Evolutionary conservation across 257 asterid species (phyloP), one percentile per base, ranked within the genome.

Genomic region (Fraxinus quadrangulata): DNA sequence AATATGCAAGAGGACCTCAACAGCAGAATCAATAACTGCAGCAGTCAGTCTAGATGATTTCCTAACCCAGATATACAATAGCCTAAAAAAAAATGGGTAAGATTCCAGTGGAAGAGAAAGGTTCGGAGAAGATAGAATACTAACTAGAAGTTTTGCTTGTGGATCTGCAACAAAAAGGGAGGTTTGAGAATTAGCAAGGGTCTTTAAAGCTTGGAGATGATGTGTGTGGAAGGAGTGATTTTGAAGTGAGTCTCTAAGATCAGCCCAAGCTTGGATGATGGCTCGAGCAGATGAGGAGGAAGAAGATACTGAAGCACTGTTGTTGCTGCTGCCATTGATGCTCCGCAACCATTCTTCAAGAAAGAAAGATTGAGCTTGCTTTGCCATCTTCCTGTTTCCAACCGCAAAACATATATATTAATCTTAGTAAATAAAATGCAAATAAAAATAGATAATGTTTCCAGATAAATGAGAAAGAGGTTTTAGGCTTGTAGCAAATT

Each of bases 211-310:
- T 84, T 90, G 89, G 72, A 87, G 87, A 82, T 92, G 93, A 77
- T 54, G 88, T 70, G 89, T 70, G 66, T 81, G 80, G 74, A 95
- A 95, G 72, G 85, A 47, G 81, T 85, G 86, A 67, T 78, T 71
- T 66, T 88, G 87, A 80, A 89, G 84, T 33, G 88, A 88, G 61
- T 85, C 92, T 84, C 99, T 86, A 73, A 95, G 91, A 84, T 89
- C 92, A 59, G 96, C 89, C 99, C 99, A 95, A 73, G 99, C 94
- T 89, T 87, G 92, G 80, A 95, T 93, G 76, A 95, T 87, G 81
- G 83, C 85, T 86, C 85, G 94, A 71, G 97, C 96, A 24, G 96
- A 86, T 70, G 86, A 74, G 37, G 87, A 72, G 75, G 95, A 83
- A 73, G 88, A 83, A 47, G 75, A 86, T 26, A 17, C 73, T 24